Conservation (phyloP, 768 basidiomycete genomes). For the Leccinum variicolor region DNA sequence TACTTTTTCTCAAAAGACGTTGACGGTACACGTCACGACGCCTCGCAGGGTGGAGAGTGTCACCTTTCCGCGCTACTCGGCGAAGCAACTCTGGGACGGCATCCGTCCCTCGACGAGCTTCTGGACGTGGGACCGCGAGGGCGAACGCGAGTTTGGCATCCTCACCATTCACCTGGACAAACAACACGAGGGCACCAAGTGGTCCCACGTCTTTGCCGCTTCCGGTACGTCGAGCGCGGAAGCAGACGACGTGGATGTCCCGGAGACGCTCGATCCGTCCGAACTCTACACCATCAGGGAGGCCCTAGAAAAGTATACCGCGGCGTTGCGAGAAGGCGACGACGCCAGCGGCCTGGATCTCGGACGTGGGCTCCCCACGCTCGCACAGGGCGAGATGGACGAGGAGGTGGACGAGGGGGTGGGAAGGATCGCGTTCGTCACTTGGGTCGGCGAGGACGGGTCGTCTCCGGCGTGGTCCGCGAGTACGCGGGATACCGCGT, state of each 20-base stretch:
- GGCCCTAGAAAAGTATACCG: slow-evolving; percentile 82
- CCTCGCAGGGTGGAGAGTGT: slow-evolving; percentile 29
- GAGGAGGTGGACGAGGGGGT: slow-evolving; percentile 80
- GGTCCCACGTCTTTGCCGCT: slow-evolving; percentile 81
- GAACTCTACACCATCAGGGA: slow-evolving; percentile 79
- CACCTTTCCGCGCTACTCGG: slow-evolving; percentile 55
- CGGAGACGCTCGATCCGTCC: slow-evolving; percentile 85
- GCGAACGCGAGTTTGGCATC: slow-evolving; percentile 60
- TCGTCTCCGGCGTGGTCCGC: slow-evolving; percentile 41
- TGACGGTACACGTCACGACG: slow-evolving; percentile 60
- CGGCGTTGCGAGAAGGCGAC: slow-evolving; percentile 53
- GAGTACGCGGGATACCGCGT: slow-evolving; percentile 32
- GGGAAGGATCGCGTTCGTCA: slow-evolving; percentile 61
- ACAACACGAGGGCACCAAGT: slow-evolving; percentile 74
- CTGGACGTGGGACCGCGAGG: slow-evolving; percentile 91
- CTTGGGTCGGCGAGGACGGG: slow-evolving; percentile 62
- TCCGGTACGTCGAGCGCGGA: slow-evolving; percentile 33
- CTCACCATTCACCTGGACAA: slow-evolving; percentile 89
- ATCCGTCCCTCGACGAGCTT: slow-evolving; percentile 78
- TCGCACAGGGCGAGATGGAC: slow-evolving; percentile 87
- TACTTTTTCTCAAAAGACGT: slow-evolving; percentile 56
- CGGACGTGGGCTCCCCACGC: slow-evolving; percentile 69
- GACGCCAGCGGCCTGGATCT: slow-evolving; percentile 62
- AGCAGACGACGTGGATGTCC: slow-evolving; percentile 61
- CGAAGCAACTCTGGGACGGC: slow-evolving; percentile 71